Base-by-base conservation (phyloP, 768 basidiomycete species). In the Clavulina sp. region DNA sequence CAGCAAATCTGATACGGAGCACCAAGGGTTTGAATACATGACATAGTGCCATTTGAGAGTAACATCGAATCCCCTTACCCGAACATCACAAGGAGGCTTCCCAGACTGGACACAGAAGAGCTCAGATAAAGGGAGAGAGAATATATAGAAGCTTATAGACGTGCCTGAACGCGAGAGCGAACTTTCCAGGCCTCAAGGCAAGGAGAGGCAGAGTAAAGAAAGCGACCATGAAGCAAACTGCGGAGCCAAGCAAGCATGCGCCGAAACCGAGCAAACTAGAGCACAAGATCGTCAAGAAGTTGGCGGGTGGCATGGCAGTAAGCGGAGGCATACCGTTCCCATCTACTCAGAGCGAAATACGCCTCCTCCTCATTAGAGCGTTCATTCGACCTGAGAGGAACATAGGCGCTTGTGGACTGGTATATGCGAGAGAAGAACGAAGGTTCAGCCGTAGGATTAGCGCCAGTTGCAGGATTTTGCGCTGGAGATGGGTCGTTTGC, bases 51-150 rank as follows among this genome's bases (percentile, higher is more conserved):
- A 9, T 23, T 9, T 26, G 38, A 23, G 13, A 16, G 31, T 19
- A 13, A 38, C 2, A 51, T 19, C 9, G 3, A 32, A 5, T 23
- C 7, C 13, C n/a, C 80, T 59, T 59, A 88, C 80, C 89, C 95
- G 62, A 86, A 80, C 93, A 99, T 97, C 64, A 97, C 92, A 29
- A 99, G 76, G 54, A 89, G 67, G 57, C 84, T 87, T 33, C 91
- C 91, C 52, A 93, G 68, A 61, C 86, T 87, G 60, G 54, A 1
- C 5, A 41, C 53, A 44, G 26, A 33, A 48, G 5, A 40, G 32
- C 40, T 18, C 46, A 51, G 49, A 57, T 5, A 19, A 9, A 7
- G 3, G 28, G 2, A n/a, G 18, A n/a, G 24, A 24, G 18, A 50
- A 26, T 24, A 48, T 5, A 26, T 19, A 29, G 31, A 29, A 41